Conservation (phyloP, 441 rosid genomes). For the Biscutella laevigata region DNA sequence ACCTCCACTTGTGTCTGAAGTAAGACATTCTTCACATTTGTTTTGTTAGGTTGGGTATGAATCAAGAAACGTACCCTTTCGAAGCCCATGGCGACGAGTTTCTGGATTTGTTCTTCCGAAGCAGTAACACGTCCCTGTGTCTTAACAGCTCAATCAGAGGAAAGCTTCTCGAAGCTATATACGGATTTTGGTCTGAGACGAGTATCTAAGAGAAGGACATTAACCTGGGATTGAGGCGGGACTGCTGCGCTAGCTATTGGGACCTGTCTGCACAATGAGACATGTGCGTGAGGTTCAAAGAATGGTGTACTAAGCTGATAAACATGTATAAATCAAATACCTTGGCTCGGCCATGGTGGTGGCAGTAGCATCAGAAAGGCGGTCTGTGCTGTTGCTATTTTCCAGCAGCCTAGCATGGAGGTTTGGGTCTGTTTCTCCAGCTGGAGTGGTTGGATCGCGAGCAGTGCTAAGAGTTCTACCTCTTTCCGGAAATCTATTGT, state of each 20-base stretch:
- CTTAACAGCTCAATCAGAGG: not conserved
- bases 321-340: conserved; percentile 23
- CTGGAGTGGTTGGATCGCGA: conserved; percentile 32
- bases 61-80: conserved; percentile 50
- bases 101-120: conserved; percentile 63
- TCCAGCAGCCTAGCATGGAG: conserved; percentile 81
- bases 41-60: not conserved
- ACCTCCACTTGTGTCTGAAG: conserved; percentile 94
- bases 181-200: not conserved
- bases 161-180: not conserved
- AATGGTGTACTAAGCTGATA: not conserved
- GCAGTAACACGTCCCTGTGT: conserved; percentile 37
- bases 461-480: conserved; percentile 60
- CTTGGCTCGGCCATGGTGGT: conserved; percentile 38
- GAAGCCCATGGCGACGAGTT: conserved; percentile 86
- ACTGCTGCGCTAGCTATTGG: conserved; percentile 28
- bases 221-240: conserved; percentile 44
- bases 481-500: conserved; percentile 68
- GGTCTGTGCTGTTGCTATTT: conserved; percentile 34
- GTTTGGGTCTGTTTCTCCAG: conserved; percentile 53
- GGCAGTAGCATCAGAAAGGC: conserved; percentile 32
- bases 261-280: conserved; percentile 13
- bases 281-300: not conserved
- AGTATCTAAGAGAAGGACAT: not conserved
- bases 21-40: not conserved